Evolutionary conservation across 2,329 filamentous ascomycete species (phyloP).

Genomic region (Lachnellula subtilissima): DNA sequence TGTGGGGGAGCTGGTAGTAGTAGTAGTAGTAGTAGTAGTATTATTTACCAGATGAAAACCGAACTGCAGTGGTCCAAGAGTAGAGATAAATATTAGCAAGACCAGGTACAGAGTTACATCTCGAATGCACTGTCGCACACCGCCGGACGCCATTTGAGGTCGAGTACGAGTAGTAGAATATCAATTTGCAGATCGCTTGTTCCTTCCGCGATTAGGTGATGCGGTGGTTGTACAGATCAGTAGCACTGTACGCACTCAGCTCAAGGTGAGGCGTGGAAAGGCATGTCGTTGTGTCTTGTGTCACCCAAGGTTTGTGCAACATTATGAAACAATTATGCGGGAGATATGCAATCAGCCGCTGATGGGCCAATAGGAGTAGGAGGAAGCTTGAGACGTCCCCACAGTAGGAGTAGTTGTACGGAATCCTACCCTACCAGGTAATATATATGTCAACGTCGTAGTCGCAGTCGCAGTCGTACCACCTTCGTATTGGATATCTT

Average conservation of each 20-base stretch:
- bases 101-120: slow-evolving; percentile 69
- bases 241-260: no score
- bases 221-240: not conserved
- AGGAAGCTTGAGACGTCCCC: not conserved
- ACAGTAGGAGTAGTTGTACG: no score
- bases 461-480: no score
- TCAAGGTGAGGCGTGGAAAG: not conserved
- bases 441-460: no score
- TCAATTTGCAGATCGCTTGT: no score
- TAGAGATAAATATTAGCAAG: slow-evolving; percentile 69
- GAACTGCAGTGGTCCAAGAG: slow-evolving; percentile 86
- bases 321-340: not conserved
- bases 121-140: slow-evolving; percentile 28
- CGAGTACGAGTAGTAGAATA: not conserved
- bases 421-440: no score
- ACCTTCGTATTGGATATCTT: no score
- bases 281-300: not conserved
- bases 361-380: not conserved
- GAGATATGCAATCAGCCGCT: not conserved
- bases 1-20: not conserved
- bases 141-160: slow-evolving; percentile 26
- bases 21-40: slow-evolving; percentile 9
- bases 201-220: not conserved
- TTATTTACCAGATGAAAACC: slow-evolving; percentile 78
- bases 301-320: not conserved